phyloP scores from a whole-genome alignment of 495 filamentous ascomycete species.

The Hypomontagnella submonticulosa region DNA sequence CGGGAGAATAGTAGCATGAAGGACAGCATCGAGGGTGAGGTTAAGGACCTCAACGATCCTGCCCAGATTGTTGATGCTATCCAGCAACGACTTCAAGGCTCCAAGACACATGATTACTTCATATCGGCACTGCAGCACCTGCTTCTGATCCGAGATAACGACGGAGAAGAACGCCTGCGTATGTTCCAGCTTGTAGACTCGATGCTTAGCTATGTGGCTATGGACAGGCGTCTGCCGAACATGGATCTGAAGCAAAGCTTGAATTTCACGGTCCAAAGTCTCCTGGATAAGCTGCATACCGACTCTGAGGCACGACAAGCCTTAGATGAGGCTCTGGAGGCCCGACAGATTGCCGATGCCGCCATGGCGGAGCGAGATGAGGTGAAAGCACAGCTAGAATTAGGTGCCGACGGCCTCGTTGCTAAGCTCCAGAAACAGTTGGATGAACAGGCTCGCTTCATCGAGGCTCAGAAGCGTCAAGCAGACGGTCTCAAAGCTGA shows the following conservation, averaged over 20 bases:
- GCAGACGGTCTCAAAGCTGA: conserved; percentile 89
- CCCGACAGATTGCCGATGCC: conserved; percentile 90
- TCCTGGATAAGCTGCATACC: conserved; percentile 94
- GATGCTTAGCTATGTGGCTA: conserved; percentile 98
- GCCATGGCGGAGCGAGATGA: conserved; percentile 97
- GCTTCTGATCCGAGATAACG: conserved; percentile 91
- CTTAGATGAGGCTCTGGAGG: conserved; percentile 88
- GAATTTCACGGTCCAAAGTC: conserved; percentile 95
- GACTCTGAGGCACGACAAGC: conserved; percentile 93
- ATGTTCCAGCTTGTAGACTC: conserved; percentile 99
- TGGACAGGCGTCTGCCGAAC: conserved; percentile 95
- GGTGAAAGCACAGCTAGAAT: conserved; percentile 88
- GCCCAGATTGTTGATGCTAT: conserved; percentile 94
- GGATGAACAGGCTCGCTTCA: conserved; percentile 89
- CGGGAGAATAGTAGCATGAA: conserved; percentile 89
- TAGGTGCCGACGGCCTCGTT: conserved; percentile 94
- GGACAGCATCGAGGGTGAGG: conserved; percentile 88
- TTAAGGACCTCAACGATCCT: conserved; percentile 94
- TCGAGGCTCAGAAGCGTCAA: conserved; percentile 87
- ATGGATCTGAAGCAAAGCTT: conserved; percentile 97
- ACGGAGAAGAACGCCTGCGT: conserved; percentile 88
- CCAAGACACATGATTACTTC: conserved; percentile 92
- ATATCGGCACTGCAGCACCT: conserved; percentile 95
- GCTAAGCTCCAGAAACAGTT: conserved; percentile 92
- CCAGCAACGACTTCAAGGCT: conserved; percentile 83